phyloP scores from a whole-genome alignment of 352 stramenopile genomes.

The Phytophthora multivora region DNA sequence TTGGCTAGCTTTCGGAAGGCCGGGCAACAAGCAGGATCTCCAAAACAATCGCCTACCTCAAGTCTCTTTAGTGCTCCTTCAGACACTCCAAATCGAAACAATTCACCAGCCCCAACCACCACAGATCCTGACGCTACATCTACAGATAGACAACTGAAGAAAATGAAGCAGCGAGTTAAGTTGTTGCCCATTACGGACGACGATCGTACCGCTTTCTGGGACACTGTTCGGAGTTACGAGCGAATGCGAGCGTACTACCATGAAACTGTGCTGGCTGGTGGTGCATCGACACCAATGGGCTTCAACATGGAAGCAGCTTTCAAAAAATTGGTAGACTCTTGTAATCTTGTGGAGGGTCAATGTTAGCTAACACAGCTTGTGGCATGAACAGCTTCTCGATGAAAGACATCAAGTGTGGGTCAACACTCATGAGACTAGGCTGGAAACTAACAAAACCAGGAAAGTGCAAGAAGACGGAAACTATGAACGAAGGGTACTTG shows the following conservation, averaged over 20 bases:
- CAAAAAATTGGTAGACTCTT: constrained; percentile 40
- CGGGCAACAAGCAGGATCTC: constrained; percentile 1
- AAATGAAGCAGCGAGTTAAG: constrained; percentile 48
- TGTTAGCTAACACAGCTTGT: too few relatives aligned
- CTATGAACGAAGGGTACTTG: constrained; percentile 46
- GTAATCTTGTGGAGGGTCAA: not conserved
- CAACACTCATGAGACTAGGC: constrained; percentile 38
- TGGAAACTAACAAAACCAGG: constrained; percentile 33
- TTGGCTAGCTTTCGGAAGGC: constrained; percentile 15
- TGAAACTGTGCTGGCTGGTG: constrained; percentile 28
- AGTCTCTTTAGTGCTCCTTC: constrained; percentile 26
- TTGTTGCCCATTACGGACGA: constrained; percentile 51
- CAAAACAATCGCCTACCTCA: constrained; percentile 14
- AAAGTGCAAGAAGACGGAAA: constrained; percentile 57
- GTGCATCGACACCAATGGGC: constrained; percentile 47
- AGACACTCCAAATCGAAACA: constrained; percentile 3
- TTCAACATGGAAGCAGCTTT: constrained; percentile 70
- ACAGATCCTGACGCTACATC: not conserved
- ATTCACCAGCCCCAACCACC: not conserved
- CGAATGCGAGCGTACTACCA: constrained; percentile 43
- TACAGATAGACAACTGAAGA: constrained; percentile 48
- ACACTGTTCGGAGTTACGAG: constrained; percentile 50
- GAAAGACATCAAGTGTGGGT: constrained; percentile 50
- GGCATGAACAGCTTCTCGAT: constrained; percentile 40
- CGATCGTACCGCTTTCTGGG: constrained; percentile 48